Conservation (phyloP, 352 stramenopile species). For the Globisporangium nunn region DNA sequence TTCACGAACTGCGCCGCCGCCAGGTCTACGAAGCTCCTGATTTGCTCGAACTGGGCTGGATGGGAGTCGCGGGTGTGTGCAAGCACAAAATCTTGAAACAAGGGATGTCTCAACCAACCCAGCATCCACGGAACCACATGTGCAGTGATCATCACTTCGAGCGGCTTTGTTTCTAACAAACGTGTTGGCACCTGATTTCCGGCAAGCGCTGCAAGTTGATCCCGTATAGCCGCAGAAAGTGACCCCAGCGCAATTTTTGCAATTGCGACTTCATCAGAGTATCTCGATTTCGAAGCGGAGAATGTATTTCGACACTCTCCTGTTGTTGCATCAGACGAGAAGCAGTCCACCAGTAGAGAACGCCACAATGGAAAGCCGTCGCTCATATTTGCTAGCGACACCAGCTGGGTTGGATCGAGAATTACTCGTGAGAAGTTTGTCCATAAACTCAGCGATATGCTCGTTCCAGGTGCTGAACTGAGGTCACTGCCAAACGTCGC, state of each 20-base stretch:
- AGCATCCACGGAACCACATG: slow-evolving; percentile 36
- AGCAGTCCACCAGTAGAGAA: slow-evolving; percentile 29
- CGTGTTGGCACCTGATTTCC: background rate
- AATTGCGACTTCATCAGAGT: slow-evolving; percentile 1
- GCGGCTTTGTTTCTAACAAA: background rate
- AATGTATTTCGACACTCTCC: slow-evolving; percentile 16
- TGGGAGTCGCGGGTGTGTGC: slow-evolving; percentile 15
- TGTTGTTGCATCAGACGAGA: slow-evolving; percentile 18
- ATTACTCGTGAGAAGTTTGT: slow-evolving; percentile 16
- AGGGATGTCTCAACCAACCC: slow-evolving; percentile 26
- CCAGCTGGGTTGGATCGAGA: slow-evolving; percentile 21
- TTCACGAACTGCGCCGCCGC: slow-evolving; percentile 43
- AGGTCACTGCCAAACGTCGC: background rate
- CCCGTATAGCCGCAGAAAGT: background rate
- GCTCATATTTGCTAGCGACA: slow-evolving; percentile 22
- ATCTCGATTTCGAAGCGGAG: background rate
- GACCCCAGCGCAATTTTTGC: background rate
- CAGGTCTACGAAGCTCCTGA: slow-evolving; percentile 19
- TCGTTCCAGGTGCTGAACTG: background rate
- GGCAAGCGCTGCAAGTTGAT: background rate
- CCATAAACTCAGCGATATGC: slow-evolving; percentile 4
- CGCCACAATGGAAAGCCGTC: slow-evolving; percentile 36
- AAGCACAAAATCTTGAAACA: slow-evolving; percentile 30
- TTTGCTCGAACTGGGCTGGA: background rate
- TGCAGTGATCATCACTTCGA: slow-evolving; percentile 19